Evolutionary conservation across 2,329 filamentous ascomycete species (phyloP), one percentile per base, ranked within the genome.

Genomic region (Fusarium piperis): DNA sequence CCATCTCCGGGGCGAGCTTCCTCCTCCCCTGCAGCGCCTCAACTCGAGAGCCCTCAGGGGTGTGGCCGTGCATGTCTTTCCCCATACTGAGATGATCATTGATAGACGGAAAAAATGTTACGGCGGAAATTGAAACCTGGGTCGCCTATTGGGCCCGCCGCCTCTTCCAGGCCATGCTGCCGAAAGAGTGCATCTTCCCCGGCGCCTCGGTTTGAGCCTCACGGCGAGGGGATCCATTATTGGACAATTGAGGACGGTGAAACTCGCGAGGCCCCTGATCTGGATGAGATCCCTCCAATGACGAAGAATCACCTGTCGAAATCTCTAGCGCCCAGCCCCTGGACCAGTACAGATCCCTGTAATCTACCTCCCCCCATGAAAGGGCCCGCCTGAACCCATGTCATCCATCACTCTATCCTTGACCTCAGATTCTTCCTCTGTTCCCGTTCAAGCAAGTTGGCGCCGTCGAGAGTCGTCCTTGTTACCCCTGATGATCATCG

Each of bases 91-190:
- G 23, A 55, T 36, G 62, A 23, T 41, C 56, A 55, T 67, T 73
- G 70, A 73, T 73, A 71, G 67, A 73, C 71, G 71, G 71, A 73
- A 73, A 73, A 73, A 73, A 38, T 58, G 56, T 58, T 10, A 26
- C 33, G 13, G 35, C 69, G 59, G 69, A 72, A 56, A 71, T 68
- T 71, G 62, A 64, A 70, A 67, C 64, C 48, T 51, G 61, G 52
- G 38, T 53, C 41, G 55, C 33, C 39, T 28, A 53, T 56, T 59
- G 36, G 38, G 23, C 28, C 38, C 10, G 53, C 41, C 56, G 18
- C 15, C n/a, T 44, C 26, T 28, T 23, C n/a, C 59, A 39, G 59
- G 56, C 44, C 38, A 38, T 56, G 23, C 56, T 65, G 56, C 46
- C 33, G 8, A 59, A 53, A 38, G 26, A 44, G 44, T 36, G 32